Evolutionary conservation across 2,329 filamentous ascomycete genomes (phyloP), one percentile per base, ranked within the genome.

Genomic region (Fusarium xylarioides): DNA sequence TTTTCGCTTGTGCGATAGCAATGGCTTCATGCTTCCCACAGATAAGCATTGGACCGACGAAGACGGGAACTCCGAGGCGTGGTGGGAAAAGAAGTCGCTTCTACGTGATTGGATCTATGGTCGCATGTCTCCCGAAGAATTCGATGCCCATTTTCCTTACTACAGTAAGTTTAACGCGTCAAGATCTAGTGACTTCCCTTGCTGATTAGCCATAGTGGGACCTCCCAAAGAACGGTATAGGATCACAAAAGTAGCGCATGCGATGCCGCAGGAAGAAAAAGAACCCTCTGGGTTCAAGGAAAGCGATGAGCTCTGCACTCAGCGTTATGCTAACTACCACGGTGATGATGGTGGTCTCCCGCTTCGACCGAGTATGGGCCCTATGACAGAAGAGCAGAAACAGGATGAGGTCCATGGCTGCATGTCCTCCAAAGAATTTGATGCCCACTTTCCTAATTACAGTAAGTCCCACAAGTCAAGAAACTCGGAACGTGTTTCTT

Each of bases 351-450:
- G 42, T 43, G 42, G n/a, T 18, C 42, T 43, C 7, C 42, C 42
- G 2, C n/a, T 18, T 26, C 42, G n/a, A 12, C n/a, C 42, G 7
- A n/a, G 42, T 2, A 43, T 43, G 43, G 40, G n/a, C 40, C 15
- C 5, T 7, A 7, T 11, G 40, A 43, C 40, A 0, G n/a, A 43
- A 0, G 40, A 23, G 12, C 0, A 23, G 8, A 6, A 0, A 14
- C 21, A 42, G 19, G 37, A 40, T 38, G 0, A 7, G 1, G 37
- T 38, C 3, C 1, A 2, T 21, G 37, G 37, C 37, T 7, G 1
- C 1, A 40, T 40, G 37, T 40, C 37, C 37, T 0, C 37, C 37
- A 19, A 40, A 21, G 37, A 40, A n/a, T 40, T 40, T 19, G 19
- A 21, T 9, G 7, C 7, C 38, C 38, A 3, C 0, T 40, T 40